Evolutionary conservation across 495 filamentous ascomycete species (phyloP), one percentile per base, ranked within the genome.

Genomic region (Hapsidospora chrysogenum): DNA sequence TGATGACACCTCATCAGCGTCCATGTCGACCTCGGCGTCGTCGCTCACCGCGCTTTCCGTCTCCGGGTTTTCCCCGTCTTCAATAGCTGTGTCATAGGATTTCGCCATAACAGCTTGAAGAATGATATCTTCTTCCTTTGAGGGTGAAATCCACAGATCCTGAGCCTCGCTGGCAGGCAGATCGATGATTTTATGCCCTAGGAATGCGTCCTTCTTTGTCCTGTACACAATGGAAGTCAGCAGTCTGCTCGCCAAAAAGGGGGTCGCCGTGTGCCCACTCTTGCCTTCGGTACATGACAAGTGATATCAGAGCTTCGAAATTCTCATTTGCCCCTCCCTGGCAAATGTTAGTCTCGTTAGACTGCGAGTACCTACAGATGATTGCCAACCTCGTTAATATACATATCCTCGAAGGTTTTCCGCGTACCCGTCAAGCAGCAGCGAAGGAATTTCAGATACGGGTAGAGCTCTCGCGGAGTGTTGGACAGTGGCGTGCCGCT

Each of bases 401-500:
- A 78, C 26, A 67, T 63, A 18, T 57, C 11, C 17, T 55, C 46
- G 45, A 78, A 80, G 2, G 49, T 44, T 3, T 51, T 33, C 29
- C 53, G 59, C 19, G 39, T 46, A 1, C 56, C 58, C 0, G 52
- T 61, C 25, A 58, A 40, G 1, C 56, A 53, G 3, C 72, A 63
- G 0, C 51, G 42, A 0, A 80, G 51, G 38, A 80, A 79, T 17
- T 66, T 57, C 35, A 82, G 64, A 41, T 72, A 74, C 0, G 74
- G 64, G 39, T 61, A 80, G 9, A 78, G 51, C 41, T 78, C 44
- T 38, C 11, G 41, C 20, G 56, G 43, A 14, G 26, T 22, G 29
- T 78, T 78, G 4, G 58, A 45, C n/a, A 78, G 45, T 0, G 74
- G 77, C 0, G 76, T 82, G 1, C 73, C 77, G 9, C 52, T 66